Evolutionary conservation across 305 asterid species (phyloP).

Genomic region (Fraxinus greggii): DNA sequence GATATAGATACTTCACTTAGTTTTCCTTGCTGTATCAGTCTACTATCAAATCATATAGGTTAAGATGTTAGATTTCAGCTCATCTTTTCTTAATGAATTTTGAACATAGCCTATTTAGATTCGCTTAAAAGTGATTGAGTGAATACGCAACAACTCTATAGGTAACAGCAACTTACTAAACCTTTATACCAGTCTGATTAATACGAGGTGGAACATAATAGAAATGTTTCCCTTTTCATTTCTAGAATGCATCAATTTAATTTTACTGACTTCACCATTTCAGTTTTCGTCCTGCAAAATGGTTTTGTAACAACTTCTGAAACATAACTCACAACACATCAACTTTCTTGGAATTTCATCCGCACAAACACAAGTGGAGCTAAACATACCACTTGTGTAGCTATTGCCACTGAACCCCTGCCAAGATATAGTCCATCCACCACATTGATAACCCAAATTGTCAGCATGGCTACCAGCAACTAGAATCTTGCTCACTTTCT

Average conservation of each 20-base stretch:
- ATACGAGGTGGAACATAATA: background rate
- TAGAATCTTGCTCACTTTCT: conserved; percentile 60
- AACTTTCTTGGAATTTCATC: background rate
- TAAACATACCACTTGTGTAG: conserved; percentile 51
- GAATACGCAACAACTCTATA: background rate
- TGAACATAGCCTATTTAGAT: background rate
- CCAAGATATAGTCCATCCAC: conserved; percentile 96
- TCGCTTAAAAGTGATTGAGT: background rate
- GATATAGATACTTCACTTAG: background rate
- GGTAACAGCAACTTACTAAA: background rate
- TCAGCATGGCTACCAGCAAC: conserved; percentile 86
- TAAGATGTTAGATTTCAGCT: background rate
- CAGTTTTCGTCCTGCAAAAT: background rate
- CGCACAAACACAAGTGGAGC: background rate
- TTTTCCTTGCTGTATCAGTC: background rate
- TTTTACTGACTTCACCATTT: background rate
- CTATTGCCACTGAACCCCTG: conserved; percentile 85
- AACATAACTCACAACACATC: conserved; percentile 7
- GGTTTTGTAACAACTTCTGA: background rate
- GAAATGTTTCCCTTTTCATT: background rate
- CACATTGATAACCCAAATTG: conserved; percentile 91
- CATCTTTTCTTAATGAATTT: background rate
- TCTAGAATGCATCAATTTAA: background rate
- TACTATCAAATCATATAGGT: background rate
- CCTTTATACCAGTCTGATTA: background rate